A percentile compares a stretch with the other conserved stretches of the same genome.
Conservation (phyloP, 1,139 yeast species). For the Cylindricascospora bacillispora region DNA sequence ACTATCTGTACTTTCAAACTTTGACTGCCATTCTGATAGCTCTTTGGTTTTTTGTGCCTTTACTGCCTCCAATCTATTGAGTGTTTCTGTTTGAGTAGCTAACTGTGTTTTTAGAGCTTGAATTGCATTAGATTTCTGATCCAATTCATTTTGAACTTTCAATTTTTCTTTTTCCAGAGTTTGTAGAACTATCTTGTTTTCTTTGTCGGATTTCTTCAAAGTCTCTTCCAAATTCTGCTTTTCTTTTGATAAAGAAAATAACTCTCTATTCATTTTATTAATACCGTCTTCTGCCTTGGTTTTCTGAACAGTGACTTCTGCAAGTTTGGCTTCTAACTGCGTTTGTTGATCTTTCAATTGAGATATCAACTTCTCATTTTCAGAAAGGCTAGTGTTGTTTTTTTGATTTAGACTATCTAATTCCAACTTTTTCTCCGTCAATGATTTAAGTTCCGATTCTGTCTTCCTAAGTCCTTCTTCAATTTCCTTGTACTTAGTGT, state of each 20-base stretch:
- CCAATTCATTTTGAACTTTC: conserved; percentile 7
- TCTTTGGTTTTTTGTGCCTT: conserved; percentile 7
- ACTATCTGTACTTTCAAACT: conserved; percentile 18
- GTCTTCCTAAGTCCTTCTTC: conserved; percentile 6
- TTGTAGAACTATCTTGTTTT: too few relatives aligned
- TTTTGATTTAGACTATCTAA: conserved; percentile 3
- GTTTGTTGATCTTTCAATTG: conserved; percentile 7
- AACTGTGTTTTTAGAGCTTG: conserved; percentile 7
- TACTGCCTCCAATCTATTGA: conserved; percentile 5
- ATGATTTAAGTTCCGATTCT: conserved; percentile 4
- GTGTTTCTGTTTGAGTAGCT: conserved; percentile 5
- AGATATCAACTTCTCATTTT: conserved; percentile 4
- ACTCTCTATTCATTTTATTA: conserved; percentile 79
- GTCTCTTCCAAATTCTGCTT: conserved; percentile 41
- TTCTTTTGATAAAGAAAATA: conserved; percentile 51
- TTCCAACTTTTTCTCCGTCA: conserved; percentile 6
- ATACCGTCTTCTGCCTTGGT: conserved; percentile 75
- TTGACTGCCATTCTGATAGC: conserved; percentile 18
- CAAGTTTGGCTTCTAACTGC: conserved; percentile 11
- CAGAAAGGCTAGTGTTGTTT: conserved; percentile 4
- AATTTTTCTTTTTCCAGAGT: conserved; percentile 9
- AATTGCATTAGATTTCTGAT: conserved; percentile 12
- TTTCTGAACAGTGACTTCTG: conserved; percentile 29
- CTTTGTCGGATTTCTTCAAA: conserved; percentile 34
- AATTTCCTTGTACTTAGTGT: conserved; percentile 4